These are phyloP conservation scores for Neonectria punicea DNA, from an alignment of 2,329 filamentous ascomycete genomes.

Conservation along the genomic window DNA sequence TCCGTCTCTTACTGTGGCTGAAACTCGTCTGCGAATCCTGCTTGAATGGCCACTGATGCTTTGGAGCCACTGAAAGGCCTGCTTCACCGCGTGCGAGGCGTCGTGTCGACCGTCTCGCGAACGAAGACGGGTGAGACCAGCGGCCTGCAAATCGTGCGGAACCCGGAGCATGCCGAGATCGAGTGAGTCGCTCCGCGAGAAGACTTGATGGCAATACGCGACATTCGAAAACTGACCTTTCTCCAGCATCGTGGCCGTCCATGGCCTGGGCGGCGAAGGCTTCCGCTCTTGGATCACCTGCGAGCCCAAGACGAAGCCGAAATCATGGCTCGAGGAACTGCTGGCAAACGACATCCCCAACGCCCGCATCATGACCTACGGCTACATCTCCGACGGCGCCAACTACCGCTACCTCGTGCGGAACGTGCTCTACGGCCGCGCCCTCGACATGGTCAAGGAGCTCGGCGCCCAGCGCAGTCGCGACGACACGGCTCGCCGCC, in stretches of 20 bases:
- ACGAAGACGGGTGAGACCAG: slow-evolving; percentile 9
- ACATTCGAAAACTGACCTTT: not conserved
- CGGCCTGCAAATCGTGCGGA: slow-evolving; percentile 19
- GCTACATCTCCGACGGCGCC: slow-evolving; percentile 20
- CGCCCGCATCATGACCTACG: slow-evolving; percentile 24
- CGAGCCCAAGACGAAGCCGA: slow-evolving; percentile 9
- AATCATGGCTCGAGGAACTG: slow-evolving; percentile 22
- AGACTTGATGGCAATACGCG: not conserved
- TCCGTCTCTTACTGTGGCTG: not conserved
- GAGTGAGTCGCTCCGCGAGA: slow-evolving; percentile 8
- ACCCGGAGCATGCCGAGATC: slow-evolving; percentile 18
- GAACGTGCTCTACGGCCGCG: slow-evolving; percentile 23
- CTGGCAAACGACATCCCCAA: slow-evolving; percentile 18
- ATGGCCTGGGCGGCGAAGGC: slow-evolving; percentile 22
- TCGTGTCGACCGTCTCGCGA: slow-evolving; percentile 7
- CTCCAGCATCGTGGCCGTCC: slow-evolving; percentile 20
- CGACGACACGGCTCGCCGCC: slow-evolving; percentile 12
- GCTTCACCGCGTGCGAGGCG: slow-evolving; percentile 19
- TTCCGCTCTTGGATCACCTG: slow-evolving; percentile 22
- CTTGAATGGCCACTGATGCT: slow-evolving; percentile 16
- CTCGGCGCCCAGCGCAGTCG: slow-evolving; percentile 18
- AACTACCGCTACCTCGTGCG: slow-evolving; percentile 25
- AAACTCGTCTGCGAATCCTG: not conserved
- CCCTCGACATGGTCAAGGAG: slow-evolving; percentile 23
- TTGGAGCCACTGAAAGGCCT: slow-evolving; percentile 16